Evolutionary conservation across 2,329 filamentous ascomycete genomes (phyloP).

Genomic region (Colletotrichum incanum): DNA sequence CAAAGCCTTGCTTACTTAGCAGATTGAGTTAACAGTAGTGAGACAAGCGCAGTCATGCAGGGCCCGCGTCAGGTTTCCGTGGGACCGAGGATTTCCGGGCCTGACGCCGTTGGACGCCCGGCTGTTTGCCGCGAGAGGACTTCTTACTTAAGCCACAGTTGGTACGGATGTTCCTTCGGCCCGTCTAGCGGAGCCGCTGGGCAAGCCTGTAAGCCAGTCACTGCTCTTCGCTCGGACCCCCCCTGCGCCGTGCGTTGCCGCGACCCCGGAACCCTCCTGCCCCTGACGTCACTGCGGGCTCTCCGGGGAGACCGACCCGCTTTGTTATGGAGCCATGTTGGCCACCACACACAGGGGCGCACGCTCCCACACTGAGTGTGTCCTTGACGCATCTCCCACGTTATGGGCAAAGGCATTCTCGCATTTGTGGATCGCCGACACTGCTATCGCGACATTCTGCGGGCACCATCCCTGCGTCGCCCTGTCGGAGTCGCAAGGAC

Average conservation of each 20-base stretch:
- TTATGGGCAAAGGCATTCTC: slow-evolving; percentile 35
- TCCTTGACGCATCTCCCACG: slow-evolving; percentile 14
- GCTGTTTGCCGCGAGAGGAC: slow-evolving; percentile 9
- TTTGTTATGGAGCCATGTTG: slow-evolving; percentile 2
- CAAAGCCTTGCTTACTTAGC: slow-evolving; percentile 7
- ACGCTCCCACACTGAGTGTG: neutral
- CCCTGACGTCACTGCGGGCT: slow-evolving; percentile 36
- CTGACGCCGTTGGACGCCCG: slow-evolving; percentile 20
- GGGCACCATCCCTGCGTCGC: slow-evolving; percentile 22
- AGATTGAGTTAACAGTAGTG: slow-evolving; percentile 2
- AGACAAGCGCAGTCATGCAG: slow-evolving; percentile 32
- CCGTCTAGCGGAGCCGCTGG: slow-evolving; percentile 25
- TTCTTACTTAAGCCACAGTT: slow-evolving; percentile 10
- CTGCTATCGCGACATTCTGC: slow-evolving; percentile 12
- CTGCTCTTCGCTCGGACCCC: neutral
- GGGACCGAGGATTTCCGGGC: slow-evolving; percentile 32
- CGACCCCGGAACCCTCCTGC: neutral
- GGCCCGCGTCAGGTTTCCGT: slow-evolving; percentile 11
- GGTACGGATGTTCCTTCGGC: slow-evolving; percentile 26
- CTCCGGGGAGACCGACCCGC: slow-evolving; percentile 11
- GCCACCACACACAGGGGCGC: slow-evolving; percentile 11
- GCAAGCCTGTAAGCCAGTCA: neutral
- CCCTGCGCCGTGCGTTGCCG: neutral
- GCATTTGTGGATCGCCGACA: slow-evolving; percentile 29
- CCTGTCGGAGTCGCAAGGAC: slow-evolving; percentile 10